Evolutionary conservation across 768 basidiomycete genomes (phyloP), one percentile per base, ranked within the genome.

Genomic region (Mrakia gelida): DNA sequence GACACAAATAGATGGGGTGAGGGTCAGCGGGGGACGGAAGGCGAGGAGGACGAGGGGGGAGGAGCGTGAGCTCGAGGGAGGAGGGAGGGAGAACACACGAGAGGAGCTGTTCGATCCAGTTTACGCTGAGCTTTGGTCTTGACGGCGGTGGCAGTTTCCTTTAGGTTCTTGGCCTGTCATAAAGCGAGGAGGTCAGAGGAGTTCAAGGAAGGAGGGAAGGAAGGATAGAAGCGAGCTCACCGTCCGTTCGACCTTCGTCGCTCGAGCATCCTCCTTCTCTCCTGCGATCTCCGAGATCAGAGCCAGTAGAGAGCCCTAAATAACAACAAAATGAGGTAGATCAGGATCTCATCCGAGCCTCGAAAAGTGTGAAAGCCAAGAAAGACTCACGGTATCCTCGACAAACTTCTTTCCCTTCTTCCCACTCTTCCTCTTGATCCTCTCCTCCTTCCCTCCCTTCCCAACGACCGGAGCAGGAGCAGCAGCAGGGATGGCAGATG

Each of bases 381-480:
- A 10, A 23, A 15, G 38, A 28, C 77, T 32, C 45, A 78, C 77
- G 54, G 68, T 78, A 34, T 78, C 77, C 63, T 78, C 77, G 15
- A 78, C 73, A 41, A 78, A 78, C n/a, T 52, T 52, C 65, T 78
- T 78, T 26, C 77, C 77, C 72, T 78, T 78, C 77, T 78, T 78
- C 49, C 77, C 77, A 52, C 75, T 75, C 75, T 68, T 67, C 28
- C 72, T 52, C 72, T 73, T 59, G 56, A 73, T 61, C 56, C 34
- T 54, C 28, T 73, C 72, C 21, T 28, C 30, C 28, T 34, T 54
- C 52, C 21, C 45, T n/a, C 49, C 71, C 49, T 52, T n/a, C 23
- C 23, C n/a, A 11, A 52, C 45, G 38, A 38, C 3, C 38, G 38
- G 38, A 38, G 38, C 38, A 21, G 21, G 21, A 18, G 63, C 41